Evolutionary conservation across 179 eudicot genomes (phyloP).

Genomic region (Dionaea muscipula): DNA sequence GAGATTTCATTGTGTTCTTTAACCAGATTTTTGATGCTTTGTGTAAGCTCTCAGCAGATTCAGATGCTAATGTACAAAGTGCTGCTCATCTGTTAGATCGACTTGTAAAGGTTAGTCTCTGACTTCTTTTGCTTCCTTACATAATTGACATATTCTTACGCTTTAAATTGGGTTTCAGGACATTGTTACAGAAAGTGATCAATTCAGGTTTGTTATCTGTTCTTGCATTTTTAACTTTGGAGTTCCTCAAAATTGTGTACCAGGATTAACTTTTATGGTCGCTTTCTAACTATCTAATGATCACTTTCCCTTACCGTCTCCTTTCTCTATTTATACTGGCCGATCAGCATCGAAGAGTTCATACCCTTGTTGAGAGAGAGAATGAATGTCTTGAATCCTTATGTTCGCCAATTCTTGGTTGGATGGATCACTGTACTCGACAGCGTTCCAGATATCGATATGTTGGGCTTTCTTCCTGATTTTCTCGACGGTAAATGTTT

Average conservation of each 20-base stretch:
- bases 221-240: not conserved
- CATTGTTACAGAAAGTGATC: conserved; percentile 95
- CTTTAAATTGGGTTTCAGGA: conserved; percentile 45
- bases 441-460: conserved; percentile 98
- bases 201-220: conserved; percentile 61
- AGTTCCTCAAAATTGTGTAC: not conserved
- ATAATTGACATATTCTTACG: conserved; percentile 7
- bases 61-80: conserved; percentile 97
- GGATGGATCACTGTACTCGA: conserved; percentile 99
- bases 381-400: conserved; percentile 93
- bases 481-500: conserved; percentile 81
- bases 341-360: conserved; percentile 87
- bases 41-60: conserved; percentile 92
- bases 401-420: conserved; percentile 96
- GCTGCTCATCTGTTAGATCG: conserved; percentile 98
- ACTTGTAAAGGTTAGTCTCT: conserved; percentile 69
- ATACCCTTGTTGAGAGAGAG: conserved; percentile 96
- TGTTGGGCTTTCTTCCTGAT: conserved; percentile 99
- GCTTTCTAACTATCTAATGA: not conserved
- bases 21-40: conserved; percentile 93
- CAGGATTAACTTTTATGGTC: not conserved
- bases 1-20: conserved; percentile 88
- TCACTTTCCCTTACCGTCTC: not conserved
- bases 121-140: not conserved
- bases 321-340: not conserved